A percentile compares a stretch with the other conserved stretches of the same genome.
phyloP scores from a whole-genome alignment of 495 filamentous ascomycete species.

The Penicillium longicatenatum region DNA sequence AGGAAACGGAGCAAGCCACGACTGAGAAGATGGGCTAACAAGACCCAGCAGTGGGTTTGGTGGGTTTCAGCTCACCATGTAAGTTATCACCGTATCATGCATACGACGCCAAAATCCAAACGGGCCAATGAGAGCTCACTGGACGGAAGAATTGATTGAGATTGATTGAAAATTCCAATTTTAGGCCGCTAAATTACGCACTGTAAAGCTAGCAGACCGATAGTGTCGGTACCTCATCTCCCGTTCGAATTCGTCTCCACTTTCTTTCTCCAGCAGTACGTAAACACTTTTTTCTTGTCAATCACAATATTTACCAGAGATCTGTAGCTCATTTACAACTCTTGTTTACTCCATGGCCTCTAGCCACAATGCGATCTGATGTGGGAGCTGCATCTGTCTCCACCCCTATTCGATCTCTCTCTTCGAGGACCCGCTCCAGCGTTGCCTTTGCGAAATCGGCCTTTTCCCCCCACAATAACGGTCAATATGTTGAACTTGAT shows the following conservation, averaged over 20 bases:
- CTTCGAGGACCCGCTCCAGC: conserved; percentile 7
- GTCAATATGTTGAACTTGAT: conserved; percentile 17
- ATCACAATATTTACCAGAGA: not conserved
- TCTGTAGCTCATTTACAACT: not conserved
- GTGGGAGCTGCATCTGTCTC: conserved; percentile 8
- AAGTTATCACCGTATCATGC: conserved; percentile 9
- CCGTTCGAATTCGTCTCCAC: not conserved
- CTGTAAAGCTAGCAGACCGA: conserved; percentile 2
- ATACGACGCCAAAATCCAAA: not conserved
- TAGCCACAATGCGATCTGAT: conserved; percentile 11
- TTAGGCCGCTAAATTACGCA: not conserved
- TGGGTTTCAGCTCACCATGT: not conserved
- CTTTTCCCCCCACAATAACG: conserved; percentile 10
- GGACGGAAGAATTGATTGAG: not conserved
- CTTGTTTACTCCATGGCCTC: not conserved
- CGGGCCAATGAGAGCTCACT: not conserved
- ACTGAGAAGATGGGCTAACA: not conserved
- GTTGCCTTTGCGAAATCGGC: conserved; percentile 9
- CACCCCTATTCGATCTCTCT: conserved; percentile 8
- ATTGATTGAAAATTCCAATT: conserved; percentile 1
- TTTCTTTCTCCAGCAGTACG: not conserved
- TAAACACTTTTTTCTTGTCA: not conserved
- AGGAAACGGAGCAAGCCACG: not conserved
- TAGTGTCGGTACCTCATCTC: conserved; percentile 3
- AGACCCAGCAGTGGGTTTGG: not conserved